These are phyloP conservation scores for Claviceps arundinis DNA, from an alignment of 2,329 filamentous ascomycete species.

Conservation along the genomic window DNA sequence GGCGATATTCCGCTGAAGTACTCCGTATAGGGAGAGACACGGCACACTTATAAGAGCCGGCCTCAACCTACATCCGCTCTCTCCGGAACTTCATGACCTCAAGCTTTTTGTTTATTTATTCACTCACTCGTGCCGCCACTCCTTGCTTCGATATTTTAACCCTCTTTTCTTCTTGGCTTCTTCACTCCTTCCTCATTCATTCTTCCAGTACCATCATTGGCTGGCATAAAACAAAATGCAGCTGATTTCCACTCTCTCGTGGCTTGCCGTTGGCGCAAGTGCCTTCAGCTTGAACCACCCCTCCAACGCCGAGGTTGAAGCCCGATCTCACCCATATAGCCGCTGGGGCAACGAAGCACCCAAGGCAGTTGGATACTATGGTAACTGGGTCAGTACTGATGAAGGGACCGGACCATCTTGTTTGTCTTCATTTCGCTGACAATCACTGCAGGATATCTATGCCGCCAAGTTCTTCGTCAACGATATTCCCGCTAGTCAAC, in stretches of 20 bases:
- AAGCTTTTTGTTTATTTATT: background rate
- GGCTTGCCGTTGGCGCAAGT: background rate
- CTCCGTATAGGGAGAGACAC: background rate
- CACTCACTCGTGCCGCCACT: background rate
- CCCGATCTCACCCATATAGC: background rate
- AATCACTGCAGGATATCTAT: conserved; percentile 46
- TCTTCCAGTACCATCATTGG: background rate
- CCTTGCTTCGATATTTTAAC: background rate
- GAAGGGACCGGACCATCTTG: too few species aligned
- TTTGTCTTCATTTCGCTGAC: background rate
- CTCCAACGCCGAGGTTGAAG: background rate
- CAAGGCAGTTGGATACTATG: background rate
- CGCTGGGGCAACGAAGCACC: background rate
- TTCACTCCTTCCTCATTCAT: background rate
- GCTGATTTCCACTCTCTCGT: background rate
- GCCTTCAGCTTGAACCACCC: background rate
- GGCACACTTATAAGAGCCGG: background rate
- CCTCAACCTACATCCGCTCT: background rate
- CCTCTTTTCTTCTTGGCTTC: background rate
- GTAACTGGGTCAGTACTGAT: background rate
- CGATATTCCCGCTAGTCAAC: conserved; percentile 49
- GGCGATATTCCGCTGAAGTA: background rate
- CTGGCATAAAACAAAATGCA: background rate
- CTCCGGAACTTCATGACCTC: background rate
- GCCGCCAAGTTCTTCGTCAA: conserved; percentile 57